Conservation (phyloP, 345 rosid species). For the Ceriops tagal region DNA sequence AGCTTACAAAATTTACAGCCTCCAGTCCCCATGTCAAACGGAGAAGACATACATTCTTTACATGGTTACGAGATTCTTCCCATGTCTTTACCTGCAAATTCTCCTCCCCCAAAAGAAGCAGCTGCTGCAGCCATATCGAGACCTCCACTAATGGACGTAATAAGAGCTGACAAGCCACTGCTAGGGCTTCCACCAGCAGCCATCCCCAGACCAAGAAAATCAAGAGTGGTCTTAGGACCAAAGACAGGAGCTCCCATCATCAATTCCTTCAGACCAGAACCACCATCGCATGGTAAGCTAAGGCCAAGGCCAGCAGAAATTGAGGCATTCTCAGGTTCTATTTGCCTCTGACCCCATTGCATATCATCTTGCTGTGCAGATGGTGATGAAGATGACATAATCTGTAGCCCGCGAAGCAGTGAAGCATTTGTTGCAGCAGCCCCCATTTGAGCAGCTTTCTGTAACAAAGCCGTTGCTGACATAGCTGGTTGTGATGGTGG, state of each 20-base stretch:
- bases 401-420: constrained; percentile 77
- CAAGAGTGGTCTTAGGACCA: constrained; percentile 81
- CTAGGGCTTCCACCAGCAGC: constrained; percentile 65
- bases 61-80: constrained; percentile 51
- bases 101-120: constrained; percentile 51
- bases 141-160: constrained; percentile 69
- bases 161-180: constrained; percentile 59
- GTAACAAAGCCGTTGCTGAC: constrained; percentile 93
- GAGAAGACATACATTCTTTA: not conserved
- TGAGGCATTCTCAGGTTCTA: constrained; percentile 56
- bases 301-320: constrained; percentile 70
- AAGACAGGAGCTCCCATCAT: constrained; percentile 88
- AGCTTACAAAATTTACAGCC: constrained; percentile 2
- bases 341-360: constrained; percentile 50
- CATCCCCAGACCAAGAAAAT: constrained; percentile 92
- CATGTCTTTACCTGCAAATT: constrained; percentile 58
- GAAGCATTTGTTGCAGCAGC: constrained; percentile 71
- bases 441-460: constrained; percentile 97
- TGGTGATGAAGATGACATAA: constrained; percentile 52
- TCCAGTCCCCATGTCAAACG: not conserved
- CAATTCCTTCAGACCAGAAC: constrained; percentile 77
- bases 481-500: constrained; percentile 65
- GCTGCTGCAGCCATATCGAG: constrained; percentile 50
- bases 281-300: constrained; percentile 63
- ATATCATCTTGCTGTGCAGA: constrained; percentile 44